These are phyloP conservation scores for Blastocystis sp. DNA, from an alignment of 352 stramenopile species.

Conservation along the genomic window DNA sequence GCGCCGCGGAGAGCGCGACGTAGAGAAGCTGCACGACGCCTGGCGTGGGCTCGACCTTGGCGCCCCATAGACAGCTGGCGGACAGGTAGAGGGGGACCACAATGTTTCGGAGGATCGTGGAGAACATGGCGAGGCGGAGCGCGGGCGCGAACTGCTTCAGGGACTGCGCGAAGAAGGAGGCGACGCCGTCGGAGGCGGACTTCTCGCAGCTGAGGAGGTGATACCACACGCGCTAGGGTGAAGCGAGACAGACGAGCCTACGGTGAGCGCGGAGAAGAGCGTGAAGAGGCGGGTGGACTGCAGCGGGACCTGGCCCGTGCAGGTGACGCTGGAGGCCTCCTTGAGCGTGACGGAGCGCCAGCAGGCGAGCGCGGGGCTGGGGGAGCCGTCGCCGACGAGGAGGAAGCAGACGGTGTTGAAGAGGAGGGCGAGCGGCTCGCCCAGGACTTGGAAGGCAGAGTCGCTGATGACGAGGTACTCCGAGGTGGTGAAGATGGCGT, in stretches of 20 bases:
- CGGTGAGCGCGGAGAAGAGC: slow-evolving; percentile 30
- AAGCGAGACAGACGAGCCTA: not conserved
- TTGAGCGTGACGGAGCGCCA: slow-evolving; percentile 33
- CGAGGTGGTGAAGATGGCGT: slow-evolving; percentile 29
- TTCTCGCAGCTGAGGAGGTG: slow-evolving; percentile 46
- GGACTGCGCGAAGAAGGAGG: not conserved
- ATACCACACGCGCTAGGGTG: slow-evolving; percentile 18
- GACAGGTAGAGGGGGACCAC: slow-evolving; percentile 37
- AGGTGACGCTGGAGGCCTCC: slow-evolving; percentile 2
- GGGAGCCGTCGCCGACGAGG: not conserved
- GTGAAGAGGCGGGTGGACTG: slow-evolving; percentile 40
- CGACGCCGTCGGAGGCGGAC: slow-evolving; percentile 6
- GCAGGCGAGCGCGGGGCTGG: not conserved
- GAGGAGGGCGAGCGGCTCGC: slow-evolving; percentile 1
- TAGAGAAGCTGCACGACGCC: not conserved
- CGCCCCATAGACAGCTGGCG: not conserved
- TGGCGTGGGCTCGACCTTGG: not conserved
- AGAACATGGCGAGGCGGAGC: slow-evolving; percentile 8
- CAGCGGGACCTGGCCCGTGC: not conserved
- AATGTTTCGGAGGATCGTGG: slow-evolving; percentile 2
- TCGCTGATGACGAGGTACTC: slow-evolving; percentile 37
- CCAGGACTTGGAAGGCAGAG: slow-evolving; percentile 24
- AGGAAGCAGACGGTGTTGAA: slow-evolving; percentile 22
- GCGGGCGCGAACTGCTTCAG: not conserved
- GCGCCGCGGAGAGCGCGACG: not conserved